A percentile compares a stretch with the other conserved stretches of the same genome.
These are phyloP conservation scores for Colletotrichum lindemuthianum DNA, from an alignment of 2,329 filamentous ascomycete species.

Conservation along the genomic window DNA sequence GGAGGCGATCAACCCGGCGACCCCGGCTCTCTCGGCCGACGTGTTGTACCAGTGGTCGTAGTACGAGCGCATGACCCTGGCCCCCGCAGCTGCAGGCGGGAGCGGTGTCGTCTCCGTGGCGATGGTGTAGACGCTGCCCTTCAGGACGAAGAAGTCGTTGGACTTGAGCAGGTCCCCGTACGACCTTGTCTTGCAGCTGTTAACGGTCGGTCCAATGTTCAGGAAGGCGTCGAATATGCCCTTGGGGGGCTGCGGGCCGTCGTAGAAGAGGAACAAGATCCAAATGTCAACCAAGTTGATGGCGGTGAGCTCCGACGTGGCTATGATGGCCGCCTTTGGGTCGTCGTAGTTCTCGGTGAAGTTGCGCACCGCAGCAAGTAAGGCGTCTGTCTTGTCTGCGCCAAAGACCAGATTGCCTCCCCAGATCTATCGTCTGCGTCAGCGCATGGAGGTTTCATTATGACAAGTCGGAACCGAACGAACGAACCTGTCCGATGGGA, in stretches of 20 bases:
- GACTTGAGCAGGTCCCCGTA: conserved; percentile 57
- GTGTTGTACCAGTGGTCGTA: conserved; percentile 47
- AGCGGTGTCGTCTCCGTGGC: conserved; percentile 50
- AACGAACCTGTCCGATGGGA: conserved; percentile 42
- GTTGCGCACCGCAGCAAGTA: conserved; percentile 61
- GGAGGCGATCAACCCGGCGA: conserved; percentile 40
- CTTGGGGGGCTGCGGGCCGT: conserved; percentile 62
- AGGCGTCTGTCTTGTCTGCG: conserved; percentile 42
- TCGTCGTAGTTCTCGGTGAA: conserved; percentile 68
- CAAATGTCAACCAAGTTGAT: conserved; percentile 60
- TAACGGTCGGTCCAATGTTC: conserved; percentile 52
- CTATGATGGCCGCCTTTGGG: conserved; percentile 66
- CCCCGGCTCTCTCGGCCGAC: conserved; percentile 35
- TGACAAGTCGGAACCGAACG: too few species aligned
- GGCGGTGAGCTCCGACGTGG: conserved; percentile 60
- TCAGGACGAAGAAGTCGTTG: conserved; percentile 49
- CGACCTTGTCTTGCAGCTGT: conserved; percentile 57
- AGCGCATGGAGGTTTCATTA: neutral
- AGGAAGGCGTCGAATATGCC: conserved; percentile 68
- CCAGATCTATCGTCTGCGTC: conserved; percentile 45
- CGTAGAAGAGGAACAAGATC: conserved; percentile 72
- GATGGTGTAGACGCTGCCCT: conserved; percentile 49
- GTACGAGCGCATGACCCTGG: conserved; percentile 44
- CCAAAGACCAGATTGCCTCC: conserved; percentile 55
- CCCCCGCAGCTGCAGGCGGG: conserved; percentile 41